Percentiles rank a stretch among this genome's conserved stretches.
Evolutionary conservation across 345 rosid species (phyloP).

Genomic region (Nephelium lappaceum): DNA sequence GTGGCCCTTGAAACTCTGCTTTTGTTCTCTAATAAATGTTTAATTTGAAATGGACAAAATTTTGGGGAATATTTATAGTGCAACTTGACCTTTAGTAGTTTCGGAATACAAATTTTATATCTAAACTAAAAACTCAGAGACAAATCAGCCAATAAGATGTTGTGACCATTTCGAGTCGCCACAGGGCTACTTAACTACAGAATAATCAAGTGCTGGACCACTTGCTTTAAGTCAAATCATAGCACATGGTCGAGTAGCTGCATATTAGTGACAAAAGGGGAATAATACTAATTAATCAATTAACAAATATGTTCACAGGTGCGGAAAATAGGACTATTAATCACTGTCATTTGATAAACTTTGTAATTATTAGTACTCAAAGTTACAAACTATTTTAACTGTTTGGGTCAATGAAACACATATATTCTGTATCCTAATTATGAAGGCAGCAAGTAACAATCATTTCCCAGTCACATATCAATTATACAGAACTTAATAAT

Average conservation of each 20-base stretch:
- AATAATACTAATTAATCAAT: not conserved
- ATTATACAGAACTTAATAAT: slow-evolving; percentile 7
- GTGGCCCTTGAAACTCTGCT: not conserved
- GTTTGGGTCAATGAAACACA: not conserved
- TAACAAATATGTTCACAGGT: not conserved
- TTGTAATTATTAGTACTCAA: slow-evolving; percentile 15
- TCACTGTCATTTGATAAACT: not conserved
- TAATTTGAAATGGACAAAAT: not conserved
- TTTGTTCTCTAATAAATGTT: not conserved
- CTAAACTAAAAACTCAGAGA: not conserved
- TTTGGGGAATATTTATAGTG: not conserved
- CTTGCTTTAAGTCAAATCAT: not conserved
- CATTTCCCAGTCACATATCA: slow-evolving; percentile 8
- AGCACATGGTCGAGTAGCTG: not conserved
- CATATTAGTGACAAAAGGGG: not conserved
- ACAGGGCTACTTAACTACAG: not conserved
- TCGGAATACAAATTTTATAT: not conserved
- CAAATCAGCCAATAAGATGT: not conserved
- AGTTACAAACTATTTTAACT: not conserved
- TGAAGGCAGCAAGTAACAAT: slow-evolving; percentile 10
- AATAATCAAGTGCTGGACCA: slow-evolving; percentile 1
- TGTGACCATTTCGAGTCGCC: not conserved
- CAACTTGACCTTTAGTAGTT: not conserved
- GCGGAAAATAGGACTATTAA: not conserved
- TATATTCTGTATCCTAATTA: slow-evolving; percentile 9